phyloP scores from a whole-genome alignment of 768 basidiomycete species.

The Lactarius psammicola region DNA sequence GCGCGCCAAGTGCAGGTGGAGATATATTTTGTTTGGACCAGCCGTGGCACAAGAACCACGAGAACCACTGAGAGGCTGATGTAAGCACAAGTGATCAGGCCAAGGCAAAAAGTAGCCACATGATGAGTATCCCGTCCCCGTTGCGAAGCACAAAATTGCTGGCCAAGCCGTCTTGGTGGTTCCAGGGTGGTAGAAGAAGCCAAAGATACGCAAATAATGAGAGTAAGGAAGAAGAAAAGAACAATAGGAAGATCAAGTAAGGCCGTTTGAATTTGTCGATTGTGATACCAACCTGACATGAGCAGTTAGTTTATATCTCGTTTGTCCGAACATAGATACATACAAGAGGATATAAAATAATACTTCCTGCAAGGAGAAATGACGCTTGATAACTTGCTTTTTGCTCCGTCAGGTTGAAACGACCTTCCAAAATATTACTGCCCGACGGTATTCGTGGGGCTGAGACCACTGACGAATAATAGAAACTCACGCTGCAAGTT shows the following conservation, averaged over 20 bases:
- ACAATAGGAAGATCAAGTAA: constrained; percentile 57
- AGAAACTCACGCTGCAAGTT: constrained; percentile 63
- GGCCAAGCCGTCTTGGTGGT: constrained; percentile 60
- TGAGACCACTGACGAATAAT: neutral
- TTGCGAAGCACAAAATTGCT: constrained; percentile 57
- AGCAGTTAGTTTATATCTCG: constrained; percentile 10
- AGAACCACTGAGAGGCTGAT: constrained; percentile 52
- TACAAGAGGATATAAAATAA: constrained; percentile 69
- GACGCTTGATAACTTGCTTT: constrained; percentile 65
- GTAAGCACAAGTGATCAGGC: neutral
- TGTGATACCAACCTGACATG: constrained; percentile 56
- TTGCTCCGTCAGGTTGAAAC: constrained; percentile 59
- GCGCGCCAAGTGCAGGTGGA: constrained; percentile 75
- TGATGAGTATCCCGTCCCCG: constrained; percentile 74
- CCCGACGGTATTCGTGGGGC: too few species aligned
- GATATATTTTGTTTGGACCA: constrained; percentile 69
- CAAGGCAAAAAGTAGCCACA: constrained; percentile 41
- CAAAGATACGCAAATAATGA: constrained; percentile 64
- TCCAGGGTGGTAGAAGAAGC: constrained; percentile 58
- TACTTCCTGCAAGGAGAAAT: constrained; percentile 66
- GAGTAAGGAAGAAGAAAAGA: constrained; percentile 55
- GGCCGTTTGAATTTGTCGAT: constrained; percentile 58
- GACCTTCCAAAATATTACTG: constrained; percentile 71
- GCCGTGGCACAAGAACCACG: constrained; percentile 69
- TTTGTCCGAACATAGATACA: constrained; percentile 29